A percentile compares a stretch with the other conserved stretches of the same genome.
phyloP scores from a whole-genome alignment of 805 yeast genomes.

The Lipomyces yamadae region DNA sequence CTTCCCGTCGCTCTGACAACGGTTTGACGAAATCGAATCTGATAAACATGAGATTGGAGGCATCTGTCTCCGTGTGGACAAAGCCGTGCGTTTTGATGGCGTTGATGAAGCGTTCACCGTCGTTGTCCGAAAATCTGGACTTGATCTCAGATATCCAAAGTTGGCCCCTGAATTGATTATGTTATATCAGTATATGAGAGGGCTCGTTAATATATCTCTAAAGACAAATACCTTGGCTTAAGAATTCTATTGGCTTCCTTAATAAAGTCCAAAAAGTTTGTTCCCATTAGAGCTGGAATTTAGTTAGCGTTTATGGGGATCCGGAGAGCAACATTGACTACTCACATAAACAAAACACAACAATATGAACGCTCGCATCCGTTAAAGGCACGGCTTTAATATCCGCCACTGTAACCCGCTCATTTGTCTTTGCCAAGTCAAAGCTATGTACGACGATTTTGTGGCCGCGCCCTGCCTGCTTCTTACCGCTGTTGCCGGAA shows the following conservation, averaged over 20 bases:
- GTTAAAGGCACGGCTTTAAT: conserved; percentile 84
- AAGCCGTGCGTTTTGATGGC: conserved; percentile 80
- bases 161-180: conserved; percentile 65
- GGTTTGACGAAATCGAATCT: conserved; percentile 94
- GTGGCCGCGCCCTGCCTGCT: conserved; percentile 45
- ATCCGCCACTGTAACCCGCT: conserved; percentile 94
- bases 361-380: conserved; percentile 80
- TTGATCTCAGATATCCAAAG: conserved; percentile 98
- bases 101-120: conserved; percentile 66
- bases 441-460: conserved; percentile 76
- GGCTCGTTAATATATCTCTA: too few relatives aligned
- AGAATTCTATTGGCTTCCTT: conserved; percentile 86
- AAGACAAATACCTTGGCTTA: conserved; percentile 55
- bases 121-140: conserved; percentile 77
- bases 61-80: conserved; percentile 85
- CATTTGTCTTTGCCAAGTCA: conserved; percentile 87
- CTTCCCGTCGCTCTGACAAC: conserved; percentile 34
- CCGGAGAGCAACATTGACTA: conserved; percentile 10
- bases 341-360: conserved; percentile 78
- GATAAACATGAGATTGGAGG: conserved; percentile 88
- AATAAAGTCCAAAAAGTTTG: conserved; percentile 90
- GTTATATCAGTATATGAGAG: background rate
- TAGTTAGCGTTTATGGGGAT: conserved; percentile 1
- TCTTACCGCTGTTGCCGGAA: conserved; percentile 46
- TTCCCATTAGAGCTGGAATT: conserved; percentile 79